Percentiles rank a stretch among this genome's conserved stretches.
Conservation (phyloP, 2,329 filamentous ascomycete species). For the Fusarium multiceps region DNA sequence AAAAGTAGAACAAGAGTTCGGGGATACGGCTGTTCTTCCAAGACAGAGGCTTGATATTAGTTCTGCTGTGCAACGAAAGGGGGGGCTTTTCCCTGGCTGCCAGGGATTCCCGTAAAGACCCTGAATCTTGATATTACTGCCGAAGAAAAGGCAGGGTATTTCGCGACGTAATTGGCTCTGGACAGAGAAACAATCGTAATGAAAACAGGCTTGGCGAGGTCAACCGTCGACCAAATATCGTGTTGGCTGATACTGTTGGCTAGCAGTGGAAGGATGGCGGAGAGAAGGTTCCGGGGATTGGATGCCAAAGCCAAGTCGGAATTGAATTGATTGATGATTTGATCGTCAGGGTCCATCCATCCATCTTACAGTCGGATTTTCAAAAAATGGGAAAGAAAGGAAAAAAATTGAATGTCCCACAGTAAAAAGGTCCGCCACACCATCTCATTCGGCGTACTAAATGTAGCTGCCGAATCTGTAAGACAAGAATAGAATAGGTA, state of each 20-base stretch:
- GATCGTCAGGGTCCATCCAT: conserved; percentile 42
- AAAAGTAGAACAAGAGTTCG: background rate
- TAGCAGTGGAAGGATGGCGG: conserved; percentile 6
- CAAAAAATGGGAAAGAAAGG: background rate
- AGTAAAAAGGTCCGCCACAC: conserved; percentile 12
- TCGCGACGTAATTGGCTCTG: background rate
- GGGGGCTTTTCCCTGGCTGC: conserved; percentile 17
- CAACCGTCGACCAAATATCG: conserved; percentile 1
- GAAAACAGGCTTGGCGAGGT: conserved; percentile 9
- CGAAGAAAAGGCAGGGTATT: conserved; percentile 11
- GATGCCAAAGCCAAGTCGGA: conserved; percentile 3
- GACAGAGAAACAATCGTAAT: background rate
- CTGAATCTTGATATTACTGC: conserved; percentile 22
- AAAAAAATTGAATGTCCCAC: conserved; percentile 23
- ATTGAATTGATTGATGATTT: conserved; percentile 28
- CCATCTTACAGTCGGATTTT: conserved; percentile 20
- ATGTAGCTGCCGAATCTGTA: conserved; percentile 7
- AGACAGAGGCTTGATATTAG: conserved; percentile 14
- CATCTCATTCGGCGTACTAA: conserved; percentile 8
- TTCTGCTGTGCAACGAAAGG: conserved; percentile 13
- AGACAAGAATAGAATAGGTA: background rate
- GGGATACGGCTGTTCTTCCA: background rate
- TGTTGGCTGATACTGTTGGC: conserved; percentile 1
- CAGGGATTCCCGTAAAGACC: conserved; percentile 21
- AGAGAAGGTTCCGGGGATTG: conserved; percentile 31